phyloP scores from a whole-genome alignment of 1,284 basidiomycete genomes.

The Vanrija humicola region DNA sequence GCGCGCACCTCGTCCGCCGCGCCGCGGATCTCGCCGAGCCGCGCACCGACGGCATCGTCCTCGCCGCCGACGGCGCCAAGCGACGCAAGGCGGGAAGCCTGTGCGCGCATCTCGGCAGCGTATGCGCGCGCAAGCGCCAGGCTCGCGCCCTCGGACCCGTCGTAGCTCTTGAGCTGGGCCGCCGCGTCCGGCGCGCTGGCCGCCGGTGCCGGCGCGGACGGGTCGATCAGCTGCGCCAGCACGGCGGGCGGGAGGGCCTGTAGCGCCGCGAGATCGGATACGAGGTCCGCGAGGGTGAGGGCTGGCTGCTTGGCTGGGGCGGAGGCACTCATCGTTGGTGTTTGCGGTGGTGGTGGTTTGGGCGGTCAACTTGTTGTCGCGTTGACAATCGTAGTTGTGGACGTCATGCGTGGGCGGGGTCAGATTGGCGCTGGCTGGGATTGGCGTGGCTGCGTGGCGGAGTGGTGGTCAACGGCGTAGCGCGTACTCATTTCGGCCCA shows the following conservation, averaged over 20 bases:
- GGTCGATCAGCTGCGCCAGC: conserved; percentile 12
- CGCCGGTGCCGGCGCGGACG: not conserved
- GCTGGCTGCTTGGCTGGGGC: not conserved
- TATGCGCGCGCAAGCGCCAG: conserved; percentile 7
- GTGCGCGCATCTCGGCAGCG: conserved; percentile 11
- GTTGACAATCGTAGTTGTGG: no score
- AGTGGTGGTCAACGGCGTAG: no score
- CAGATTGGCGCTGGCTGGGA: no score
- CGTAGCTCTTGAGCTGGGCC: conserved; percentile 1
- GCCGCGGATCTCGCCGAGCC: conserved; percentile 3
- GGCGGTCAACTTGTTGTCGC: no score
- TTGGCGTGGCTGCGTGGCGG: no score
- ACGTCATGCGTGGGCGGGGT: no score
- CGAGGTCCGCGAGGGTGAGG: not conserved
- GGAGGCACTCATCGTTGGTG: no score
- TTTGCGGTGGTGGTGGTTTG: no score
- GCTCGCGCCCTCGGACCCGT: not conserved
- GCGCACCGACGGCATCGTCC: not conserved
- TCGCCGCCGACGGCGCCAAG: not conserved
- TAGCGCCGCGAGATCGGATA: conserved; percentile 8
- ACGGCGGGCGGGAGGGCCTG: conserved; percentile 1
- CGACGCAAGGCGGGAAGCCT: not conserved
- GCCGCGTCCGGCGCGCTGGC: not conserved
- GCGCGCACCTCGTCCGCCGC: conserved; percentile 5
- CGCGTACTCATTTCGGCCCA: no score